Evolutionary conservation across 2,329 filamentous ascomycete genomes (phyloP).

Genomic region (Scytalidium lignicola): DNA sequence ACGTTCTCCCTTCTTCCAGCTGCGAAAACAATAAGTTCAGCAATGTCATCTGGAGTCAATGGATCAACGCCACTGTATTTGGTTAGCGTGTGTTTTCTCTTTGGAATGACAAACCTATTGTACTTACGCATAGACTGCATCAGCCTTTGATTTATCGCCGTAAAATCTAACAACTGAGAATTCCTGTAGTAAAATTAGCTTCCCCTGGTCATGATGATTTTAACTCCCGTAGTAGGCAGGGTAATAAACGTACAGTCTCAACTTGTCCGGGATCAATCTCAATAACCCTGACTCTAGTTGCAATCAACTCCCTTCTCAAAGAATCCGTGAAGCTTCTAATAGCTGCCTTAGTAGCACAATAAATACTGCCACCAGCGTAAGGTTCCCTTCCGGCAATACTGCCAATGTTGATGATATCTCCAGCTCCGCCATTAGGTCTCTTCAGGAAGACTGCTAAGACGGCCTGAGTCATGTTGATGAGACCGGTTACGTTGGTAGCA

Average conservation of each 20-base stretch:
- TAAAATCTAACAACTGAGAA: constrained; percentile 86
- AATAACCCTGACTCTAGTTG: constrained; percentile 75
- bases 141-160: constrained; percentile 83
- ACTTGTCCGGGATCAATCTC: constrained; percentile 90
- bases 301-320: constrained; percentile 76
- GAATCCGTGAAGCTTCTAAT: constrained; percentile 80
- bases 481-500: constrained; percentile 84
- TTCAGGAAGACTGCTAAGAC: constrained; percentile 77
- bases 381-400: constrained; percentile 86
- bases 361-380: constrained; percentile 82
- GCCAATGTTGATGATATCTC: constrained; percentile 95
- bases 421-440: constrained; percentile 62
- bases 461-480: constrained; percentile 96
- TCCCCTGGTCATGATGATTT: constrained; percentile 3
- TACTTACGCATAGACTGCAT: constrained; percentile 78
- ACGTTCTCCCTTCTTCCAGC: constrained; percentile 84
- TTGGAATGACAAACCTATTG: not conserved
- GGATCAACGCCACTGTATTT: constrained; percentile 64
- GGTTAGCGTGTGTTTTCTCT: constrained; percentile 5
- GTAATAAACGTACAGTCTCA: constrained; percentile 59
- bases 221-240: not conserved
- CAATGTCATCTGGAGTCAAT: constrained; percentile 84
- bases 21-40: constrained; percentile 82
- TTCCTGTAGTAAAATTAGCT: constrained; percentile 45
- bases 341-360: constrained; percentile 89